Conservation (phyloP, 176 grass and related monocot species). For the Rhynchospora tenuis region DNA sequence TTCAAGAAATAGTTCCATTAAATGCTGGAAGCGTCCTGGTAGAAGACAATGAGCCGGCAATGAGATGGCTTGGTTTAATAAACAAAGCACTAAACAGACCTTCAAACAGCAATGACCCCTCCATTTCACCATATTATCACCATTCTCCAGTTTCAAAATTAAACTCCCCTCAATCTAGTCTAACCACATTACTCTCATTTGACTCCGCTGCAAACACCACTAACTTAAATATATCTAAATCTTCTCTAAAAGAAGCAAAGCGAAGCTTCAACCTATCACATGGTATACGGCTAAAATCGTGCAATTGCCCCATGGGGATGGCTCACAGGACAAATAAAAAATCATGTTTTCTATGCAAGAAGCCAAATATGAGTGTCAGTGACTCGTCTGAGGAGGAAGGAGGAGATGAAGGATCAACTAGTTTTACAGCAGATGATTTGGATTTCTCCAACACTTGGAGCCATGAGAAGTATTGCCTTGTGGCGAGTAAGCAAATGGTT, state of each 20-base stretch:
- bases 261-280: constrained; percentile 42
- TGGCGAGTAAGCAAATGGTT: constrained; percentile 90
- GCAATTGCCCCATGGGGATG: constrained; percentile 46
- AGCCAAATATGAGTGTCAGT: constrained; percentile 11
- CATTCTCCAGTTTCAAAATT: neutral
- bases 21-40: constrained; percentile 94
- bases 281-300: constrained; percentile 46
- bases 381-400: constrained; percentile 31
- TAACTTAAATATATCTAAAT: constrained; percentile 30
- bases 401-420: constrained; percentile 28
- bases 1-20: constrained; percentile 82
- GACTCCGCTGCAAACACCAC: constrained; percentile 16
- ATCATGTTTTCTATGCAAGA: constrained; percentile 49
- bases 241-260: constrained; percentile 41
- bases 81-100: constrained; percentile 76
- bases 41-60: constrained; percentile 87
- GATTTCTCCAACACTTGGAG: neutral
- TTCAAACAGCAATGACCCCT: constrained; percentile 4
- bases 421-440: constrained; percentile 27
- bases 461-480: constrained; percentile 45
- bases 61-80: constrained; percentile 76
- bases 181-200: constrained; percentile 29
- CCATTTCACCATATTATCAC: constrained; percentile 1
- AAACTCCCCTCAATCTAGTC: constrained; percentile 11
- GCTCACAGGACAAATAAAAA: constrained; percentile 14